A percentile compares a stretch with the other conserved stretches of the same genome.
These are phyloP conservation scores for Bromus sterilis DNA, from an alignment of 176 grass and related monocot genomes.

Conservation along the genomic window DNA sequence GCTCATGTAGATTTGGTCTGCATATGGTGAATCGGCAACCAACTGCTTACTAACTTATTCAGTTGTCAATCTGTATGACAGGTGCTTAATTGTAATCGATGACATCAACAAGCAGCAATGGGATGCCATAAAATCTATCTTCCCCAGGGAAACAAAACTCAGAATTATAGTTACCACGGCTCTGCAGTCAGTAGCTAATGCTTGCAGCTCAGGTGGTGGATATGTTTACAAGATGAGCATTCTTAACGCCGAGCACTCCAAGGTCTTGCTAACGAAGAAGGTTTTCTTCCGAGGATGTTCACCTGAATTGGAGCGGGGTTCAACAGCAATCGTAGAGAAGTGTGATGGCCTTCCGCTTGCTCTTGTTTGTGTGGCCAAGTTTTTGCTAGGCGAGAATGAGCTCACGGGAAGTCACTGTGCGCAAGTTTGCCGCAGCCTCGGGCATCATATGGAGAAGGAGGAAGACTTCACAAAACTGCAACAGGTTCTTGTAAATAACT, in stretches of 20 bases:
- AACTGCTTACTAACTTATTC: background rate
- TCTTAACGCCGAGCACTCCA: conserved; percentile 12
- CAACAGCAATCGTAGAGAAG: background rate
- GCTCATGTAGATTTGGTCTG: background rate
- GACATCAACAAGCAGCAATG: background rate
- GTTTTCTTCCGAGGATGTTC: background rate
- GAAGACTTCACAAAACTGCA: background rate
- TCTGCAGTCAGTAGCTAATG: background rate
- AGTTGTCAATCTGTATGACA: background rate
- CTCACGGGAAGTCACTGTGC: background rate
- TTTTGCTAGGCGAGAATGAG: background rate
- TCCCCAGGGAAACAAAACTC: background rate
- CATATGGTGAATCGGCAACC: background rate
- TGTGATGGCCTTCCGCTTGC: conserved; percentile 11
- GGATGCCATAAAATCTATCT: background rate
- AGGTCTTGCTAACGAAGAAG: background rate
- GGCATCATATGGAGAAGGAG: background rate
- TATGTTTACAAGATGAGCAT: background rate
- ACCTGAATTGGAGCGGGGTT: background rate
- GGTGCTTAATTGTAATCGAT: conserved; percentile 29
- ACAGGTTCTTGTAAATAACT: background rate
- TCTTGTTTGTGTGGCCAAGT: background rate
- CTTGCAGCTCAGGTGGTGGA: background rate
- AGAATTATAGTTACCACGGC: conserved; percentile 8
- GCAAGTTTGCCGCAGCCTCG: background rate